Evolutionary conservation across 129 eudicot genomes (phyloP).

Genomic region (Escallonia herrerae): DNA sequence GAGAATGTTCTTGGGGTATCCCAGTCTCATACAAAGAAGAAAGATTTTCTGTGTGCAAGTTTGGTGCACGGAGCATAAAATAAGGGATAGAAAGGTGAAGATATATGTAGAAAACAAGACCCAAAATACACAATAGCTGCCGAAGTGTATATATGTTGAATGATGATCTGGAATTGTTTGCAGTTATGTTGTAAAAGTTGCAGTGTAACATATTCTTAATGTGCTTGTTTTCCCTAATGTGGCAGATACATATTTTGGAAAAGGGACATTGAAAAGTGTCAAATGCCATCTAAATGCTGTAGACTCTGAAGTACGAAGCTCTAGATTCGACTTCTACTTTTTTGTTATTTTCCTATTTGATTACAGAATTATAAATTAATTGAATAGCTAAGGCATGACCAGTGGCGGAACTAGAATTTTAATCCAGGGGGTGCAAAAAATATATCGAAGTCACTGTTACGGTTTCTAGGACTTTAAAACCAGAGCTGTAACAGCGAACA

Average conservation of each 20-base stretch:
- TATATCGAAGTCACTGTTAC: no score
- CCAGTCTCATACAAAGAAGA: no score
- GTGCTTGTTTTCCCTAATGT: constrained; percentile 8
- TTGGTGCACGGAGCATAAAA: not conserved
- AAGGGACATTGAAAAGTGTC: constrained; percentile 65
- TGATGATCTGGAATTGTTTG: not conserved
- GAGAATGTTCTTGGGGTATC: no score
- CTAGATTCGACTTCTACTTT: not conserved
- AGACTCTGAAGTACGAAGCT: constrained; percentile 48
- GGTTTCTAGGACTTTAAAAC: no score
- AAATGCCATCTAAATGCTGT: constrained; percentile 63
- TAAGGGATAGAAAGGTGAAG: not conserved
- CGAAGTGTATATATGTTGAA: not conserved
- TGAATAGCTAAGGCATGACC: not conserved
- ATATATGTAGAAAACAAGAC: not conserved
- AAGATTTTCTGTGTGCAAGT: not conserved
- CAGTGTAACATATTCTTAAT: not conserved
- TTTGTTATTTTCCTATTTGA: not conserved
- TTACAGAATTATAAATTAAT: not conserved
- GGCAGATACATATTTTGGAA: constrained; percentile 87
- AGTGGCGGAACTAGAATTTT: no score
- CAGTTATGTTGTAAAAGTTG: not conserved
- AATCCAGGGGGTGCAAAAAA: no score
- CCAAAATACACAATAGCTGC: not conserved
- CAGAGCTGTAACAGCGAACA: no score